These are phyloP conservation scores for Raddia guianensis DNA, from an alignment of 176 grass and related monocot species.

Conservation along the genomic window DNA sequence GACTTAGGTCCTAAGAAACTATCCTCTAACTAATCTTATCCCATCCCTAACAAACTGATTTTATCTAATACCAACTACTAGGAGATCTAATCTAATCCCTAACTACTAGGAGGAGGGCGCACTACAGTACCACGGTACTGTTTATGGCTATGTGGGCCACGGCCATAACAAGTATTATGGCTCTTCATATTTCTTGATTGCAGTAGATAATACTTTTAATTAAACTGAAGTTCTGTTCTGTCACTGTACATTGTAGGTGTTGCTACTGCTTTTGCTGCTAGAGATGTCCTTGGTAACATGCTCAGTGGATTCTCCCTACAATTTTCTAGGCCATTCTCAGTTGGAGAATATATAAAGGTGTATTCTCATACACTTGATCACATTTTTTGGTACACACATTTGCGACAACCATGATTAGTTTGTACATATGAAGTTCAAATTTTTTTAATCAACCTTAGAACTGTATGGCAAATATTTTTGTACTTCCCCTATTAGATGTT, in stretches of 20 bases:
- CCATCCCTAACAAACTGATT: too few relatives aligned
- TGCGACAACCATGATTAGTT: neutral
- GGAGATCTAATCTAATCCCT: too few relatives aligned
- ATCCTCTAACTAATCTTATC: too few relatives aligned
- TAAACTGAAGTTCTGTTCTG: slow-evolving; percentile 19
- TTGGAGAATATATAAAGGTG: slow-evolving; percentile 93
- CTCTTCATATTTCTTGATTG: neutral
- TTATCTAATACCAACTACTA: too few relatives aligned
- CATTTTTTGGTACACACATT: slow-evolving; percentile 7
- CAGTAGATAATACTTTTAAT: slow-evolving; percentile 25
- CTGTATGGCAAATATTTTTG: neutral
- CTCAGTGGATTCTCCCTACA: slow-evolving; percentile 91
- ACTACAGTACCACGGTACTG: too few relatives aligned
- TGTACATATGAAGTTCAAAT: neutral
- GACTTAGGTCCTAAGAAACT: too few relatives aligned
- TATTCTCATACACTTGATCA: slow-evolving; percentile 18
- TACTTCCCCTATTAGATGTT: slow-evolving; percentile 33
- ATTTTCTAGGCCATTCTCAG: slow-evolving; percentile 81
- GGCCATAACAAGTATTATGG: too few relatives aligned
- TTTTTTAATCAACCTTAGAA: neutral
- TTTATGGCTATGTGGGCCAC: too few relatives aligned
- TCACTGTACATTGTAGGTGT: slow-evolving; percentile 60
- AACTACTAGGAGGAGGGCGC: too few relatives aligned
- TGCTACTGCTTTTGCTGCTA: slow-evolving; percentile 98
- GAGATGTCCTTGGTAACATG: slow-evolving; percentile 97